These are phyloP conservation scores for Metarhizium album DNA, from an alignment of 2,329 filamentous ascomycete species.

Conservation along the genomic window DNA sequence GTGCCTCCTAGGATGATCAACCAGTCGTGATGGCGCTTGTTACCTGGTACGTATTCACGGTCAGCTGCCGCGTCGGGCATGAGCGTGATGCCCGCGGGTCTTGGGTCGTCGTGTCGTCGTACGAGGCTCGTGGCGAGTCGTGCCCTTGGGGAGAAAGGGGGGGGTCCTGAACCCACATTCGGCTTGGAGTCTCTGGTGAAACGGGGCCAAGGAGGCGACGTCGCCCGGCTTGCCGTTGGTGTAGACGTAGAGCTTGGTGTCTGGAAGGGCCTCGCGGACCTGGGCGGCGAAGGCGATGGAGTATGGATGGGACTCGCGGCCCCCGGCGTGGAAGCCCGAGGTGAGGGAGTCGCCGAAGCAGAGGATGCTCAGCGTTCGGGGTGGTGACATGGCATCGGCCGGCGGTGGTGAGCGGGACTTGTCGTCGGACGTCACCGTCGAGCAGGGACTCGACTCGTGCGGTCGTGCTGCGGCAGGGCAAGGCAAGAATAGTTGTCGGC, in stretches of 20 bases:
- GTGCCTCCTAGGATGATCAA: conserved; percentile 53
- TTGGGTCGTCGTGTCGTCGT: background rate
- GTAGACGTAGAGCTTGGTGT: conserved; percentile 31
- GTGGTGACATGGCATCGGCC: background rate
- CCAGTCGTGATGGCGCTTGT: conserved; percentile 40
- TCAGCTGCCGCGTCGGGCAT: too few relatives aligned
- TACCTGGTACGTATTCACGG: conserved; percentile 8
- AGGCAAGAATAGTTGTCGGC: too few relatives aligned
- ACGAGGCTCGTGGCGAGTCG: background rate
- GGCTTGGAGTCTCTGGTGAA: conserved; percentile 20
- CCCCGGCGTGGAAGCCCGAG: conserved; percentile 37
- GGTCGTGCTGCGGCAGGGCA: too few relatives aligned
- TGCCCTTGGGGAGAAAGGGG: background rate
- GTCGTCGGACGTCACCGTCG: too few relatives aligned
- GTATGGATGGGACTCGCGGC: conserved; percentile 41
- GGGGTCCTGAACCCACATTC: conserved; percentile 22
- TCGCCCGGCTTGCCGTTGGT: conserved; percentile 43
- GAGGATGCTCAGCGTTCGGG: conserved; percentile 37
- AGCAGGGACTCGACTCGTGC: too few relatives aligned
- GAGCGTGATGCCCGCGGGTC: too few relatives aligned
- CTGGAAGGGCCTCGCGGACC: conserved; percentile 34
- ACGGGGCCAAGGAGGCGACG: conserved; percentile 26
- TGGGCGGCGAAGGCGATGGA: conserved; percentile 33
- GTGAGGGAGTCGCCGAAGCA: conserved; percentile 59
- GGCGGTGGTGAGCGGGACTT: too few relatives aligned